A percentile compares a stretch with the other conserved stretches of the same genome.
Evolutionary conservation across 2,329 filamentous ascomycete genomes (phyloP).

Genomic region (Alternaria brassicicola): DNA sequence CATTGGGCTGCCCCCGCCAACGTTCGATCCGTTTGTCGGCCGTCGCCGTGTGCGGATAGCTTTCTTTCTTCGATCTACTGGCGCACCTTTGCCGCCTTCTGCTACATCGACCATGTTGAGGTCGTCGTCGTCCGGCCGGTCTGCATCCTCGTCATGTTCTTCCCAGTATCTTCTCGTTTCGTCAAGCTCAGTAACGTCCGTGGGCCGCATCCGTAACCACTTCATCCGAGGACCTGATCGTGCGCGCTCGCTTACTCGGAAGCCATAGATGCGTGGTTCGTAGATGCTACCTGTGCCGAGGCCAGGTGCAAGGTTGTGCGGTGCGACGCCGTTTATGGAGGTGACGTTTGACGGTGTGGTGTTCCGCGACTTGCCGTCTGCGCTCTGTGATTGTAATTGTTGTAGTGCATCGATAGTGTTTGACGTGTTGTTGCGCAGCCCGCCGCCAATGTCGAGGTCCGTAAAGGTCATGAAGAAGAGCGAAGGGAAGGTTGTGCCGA

Average conservation of each 20-base stretch:
- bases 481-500: constrained; percentile 94
- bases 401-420: constrained; percentile 44
- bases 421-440: constrained; percentile 63
- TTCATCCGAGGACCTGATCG: constrained; percentile 93
- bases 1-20: constrained; percentile 47
- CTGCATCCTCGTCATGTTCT: constrained; percentile 48
- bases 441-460: constrained; percentile 82
- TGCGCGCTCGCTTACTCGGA: constrained; percentile 88
- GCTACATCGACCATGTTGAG: constrained; percentile 48
- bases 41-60: constrained; percentile 45
- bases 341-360: constrained; percentile 44
- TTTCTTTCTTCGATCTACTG: constrained; percentile 46
- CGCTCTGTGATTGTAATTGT: constrained; percentile 45
- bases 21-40: constrained; percentile 39
- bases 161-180: constrained; percentile 63
- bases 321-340: constrained; percentile 81
- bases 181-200: constrained; percentile 80
- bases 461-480: constrained; percentile 99
- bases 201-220: constrained; percentile 87
- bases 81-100: constrained; percentile 35
- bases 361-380: constrained; percentile 42
- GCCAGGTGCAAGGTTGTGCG: constrained; percentile 85
- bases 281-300: constrained; percentile 85
- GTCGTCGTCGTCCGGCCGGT: constrained; percentile 47
- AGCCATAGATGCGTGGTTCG: constrained; percentile 95